Evolutionary conservation across 768 basidiomycete species (phyloP), one percentile per base, ranked within the genome.

Genomic region (Pleurotus citrinopileatus): DNA sequence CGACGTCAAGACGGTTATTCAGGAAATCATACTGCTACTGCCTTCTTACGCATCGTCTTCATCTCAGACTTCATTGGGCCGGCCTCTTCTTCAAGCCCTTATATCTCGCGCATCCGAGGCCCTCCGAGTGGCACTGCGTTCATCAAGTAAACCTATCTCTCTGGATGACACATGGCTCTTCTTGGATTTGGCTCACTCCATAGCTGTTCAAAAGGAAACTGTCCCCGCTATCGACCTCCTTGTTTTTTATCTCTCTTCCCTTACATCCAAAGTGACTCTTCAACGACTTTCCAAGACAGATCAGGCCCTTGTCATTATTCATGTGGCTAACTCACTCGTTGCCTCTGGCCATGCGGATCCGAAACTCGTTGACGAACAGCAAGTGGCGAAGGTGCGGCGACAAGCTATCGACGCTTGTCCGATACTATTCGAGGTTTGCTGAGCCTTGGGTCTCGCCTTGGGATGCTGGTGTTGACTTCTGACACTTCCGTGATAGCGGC

Each of bases 341-440:
- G 63, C 63, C 47, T 69, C 73, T 34, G 74, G 75, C 58, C 68
- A 73, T 40, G 58, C 64, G 27, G 64, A 62, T 5, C 22, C 62
- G 42, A 63, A 70, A 43, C 61, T 57, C 6, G 57, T 59, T 15
- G 59, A 61, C 17, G 64, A 63, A 17, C 65, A 65, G 2, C 63
- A 73, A 55, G 57, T 73, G 43, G 52, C 63, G n/a, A 60, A 67
- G 23, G 60, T 81, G 42, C 75, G 72, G 34, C 73, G 71, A 56
- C 78, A 78, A 57, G 65, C 80, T 32, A 70, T 80, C 3, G 82
- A 84, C 55, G 77, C 80, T 6, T 76, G 72, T 36, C 70, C 77
- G 4, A 70, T 69, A 36, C 57, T 80, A 19, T 68, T 85, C 28
- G 77, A 81, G 65, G 81, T 61, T 45, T 17, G 42, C 44, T 23